phyloP scores from a whole-genome alignment of 805 yeast genomes.

The Brettanomyces anomalus region DNA sequence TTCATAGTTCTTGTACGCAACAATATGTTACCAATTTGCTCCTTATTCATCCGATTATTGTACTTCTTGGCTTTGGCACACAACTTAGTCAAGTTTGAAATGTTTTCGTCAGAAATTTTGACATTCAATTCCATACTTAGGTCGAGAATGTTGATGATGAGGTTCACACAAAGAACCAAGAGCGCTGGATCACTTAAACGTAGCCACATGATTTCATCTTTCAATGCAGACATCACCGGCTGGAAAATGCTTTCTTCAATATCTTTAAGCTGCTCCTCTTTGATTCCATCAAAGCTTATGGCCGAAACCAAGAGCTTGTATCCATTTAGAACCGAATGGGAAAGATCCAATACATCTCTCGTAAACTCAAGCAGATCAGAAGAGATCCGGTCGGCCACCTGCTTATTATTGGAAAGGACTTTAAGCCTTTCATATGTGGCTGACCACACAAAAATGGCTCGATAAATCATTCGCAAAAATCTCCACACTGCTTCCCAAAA shows the following conservation, averaged over 20 bases:
- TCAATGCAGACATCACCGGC: conserved; percentile 53
- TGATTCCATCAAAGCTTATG: conserved; percentile 18
- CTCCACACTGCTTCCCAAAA: conserved; percentile 73
- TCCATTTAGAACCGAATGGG: conserved; percentile 59
- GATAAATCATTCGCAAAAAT: conserved; percentile 59
- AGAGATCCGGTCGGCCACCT: conserved; percentile 17
- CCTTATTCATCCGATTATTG: conserved; percentile 60
- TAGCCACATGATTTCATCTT: conserved; percentile 68
- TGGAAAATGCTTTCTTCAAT: conserved; percentile 31
- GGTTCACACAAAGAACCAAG: conserved; percentile 59
- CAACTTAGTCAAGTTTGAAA: conserved; percentile 49
- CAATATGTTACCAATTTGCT: conserved; percentile 57
- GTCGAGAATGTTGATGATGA: conserved; percentile 59
- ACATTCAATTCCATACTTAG: conserved; percentile 48
- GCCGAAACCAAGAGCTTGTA: conserved; percentile 37
- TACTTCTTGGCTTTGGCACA: conserved; percentile 58
- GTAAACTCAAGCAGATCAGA: conserved; percentile 51
- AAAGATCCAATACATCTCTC: conserved; percentile 74
- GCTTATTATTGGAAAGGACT: conserved; percentile 9
- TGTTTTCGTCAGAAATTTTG: conserved; percentile 41
- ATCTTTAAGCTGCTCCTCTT: conserved; percentile 9
- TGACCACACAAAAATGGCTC: conserved; percentile 72
- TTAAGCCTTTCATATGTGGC: conserved; percentile 21
- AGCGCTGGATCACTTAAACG: conserved; percentile 73
- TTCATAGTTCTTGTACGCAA: conserved; percentile 52